These are phyloP conservation scores for Akanthomyces lecanii DNA, from an alignment of 2,329 filamentous ascomycete genomes.

Conservation along the genomic window DNA sequence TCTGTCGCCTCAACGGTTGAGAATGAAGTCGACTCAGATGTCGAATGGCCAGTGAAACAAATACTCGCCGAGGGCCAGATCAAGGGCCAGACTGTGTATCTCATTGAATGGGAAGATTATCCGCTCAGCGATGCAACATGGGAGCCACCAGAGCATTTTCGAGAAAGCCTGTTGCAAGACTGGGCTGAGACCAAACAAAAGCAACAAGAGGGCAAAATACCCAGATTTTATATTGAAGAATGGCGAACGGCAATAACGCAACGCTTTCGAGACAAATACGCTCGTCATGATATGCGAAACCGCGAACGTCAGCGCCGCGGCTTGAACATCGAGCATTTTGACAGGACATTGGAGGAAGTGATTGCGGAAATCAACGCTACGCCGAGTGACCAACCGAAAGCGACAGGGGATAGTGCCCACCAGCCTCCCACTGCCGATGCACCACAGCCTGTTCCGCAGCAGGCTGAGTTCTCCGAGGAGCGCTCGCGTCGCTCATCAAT, in stretches of 20 bases:
- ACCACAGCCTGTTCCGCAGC: not conserved
- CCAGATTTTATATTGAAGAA: conserved; percentile 35
- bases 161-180: conserved; percentile 32
- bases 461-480: not conserved
- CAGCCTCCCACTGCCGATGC: not conserved
- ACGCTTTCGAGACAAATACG: conserved; percentile 27
- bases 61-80: conserved; percentile 45
- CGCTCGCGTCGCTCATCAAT: conserved; percentile 13
- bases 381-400: conserved; percentile 7
- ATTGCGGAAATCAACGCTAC: conserved; percentile 19
- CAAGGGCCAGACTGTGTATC: conserved; percentile 26
- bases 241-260: conserved; percentile 34
- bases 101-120: conserved; percentile 37
- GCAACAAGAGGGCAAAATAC: conserved; percentile 29
- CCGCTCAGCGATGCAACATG: conserved; percentile 38
- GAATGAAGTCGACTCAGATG: conserved; percentile 33
- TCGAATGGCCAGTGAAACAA: conserved; percentile 47
- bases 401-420: not conserved
- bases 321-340: conserved; percentile 25
- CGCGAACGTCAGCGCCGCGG: conserved; percentile 38
- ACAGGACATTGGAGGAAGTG: conserved; percentile 23
- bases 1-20: conserved; percentile 33
- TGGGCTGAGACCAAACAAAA: conserved; percentile 43
- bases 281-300: conserved; percentile 42
- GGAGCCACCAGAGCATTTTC: conserved; percentile 47